Evolutionary conservation across 352 stramenopile genomes (phyloP), one percentile per base, ranked within the genome.

Genomic region (Globisporangium echinulatum): DNA sequence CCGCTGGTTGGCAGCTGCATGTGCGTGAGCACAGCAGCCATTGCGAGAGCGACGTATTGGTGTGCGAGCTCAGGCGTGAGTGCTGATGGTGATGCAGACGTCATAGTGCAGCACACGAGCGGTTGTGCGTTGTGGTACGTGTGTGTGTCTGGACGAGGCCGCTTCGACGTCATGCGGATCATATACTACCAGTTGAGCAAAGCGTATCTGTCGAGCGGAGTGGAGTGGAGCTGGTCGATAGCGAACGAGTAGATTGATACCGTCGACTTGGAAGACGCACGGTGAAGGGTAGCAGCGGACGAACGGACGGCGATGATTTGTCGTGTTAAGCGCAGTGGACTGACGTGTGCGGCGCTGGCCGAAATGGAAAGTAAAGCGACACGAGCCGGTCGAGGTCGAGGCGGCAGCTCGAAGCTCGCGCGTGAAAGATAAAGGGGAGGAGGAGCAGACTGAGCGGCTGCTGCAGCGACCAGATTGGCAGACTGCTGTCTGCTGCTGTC

Each of bases 291-390:
- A 13, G 39, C 3, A 39, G 52, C 43, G 51, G 33, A 56, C 37
- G 51, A 19, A 49, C 25, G 46, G 37, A 47, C 7, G 44, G 25
- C 3, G 25, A 33, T 3, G 25, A 33, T 2, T 33, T 33, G 25
- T 33, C 25, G 25, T 33, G 25, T 33, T 1, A 33, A 33, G 37
- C 14, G 33, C 19, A 4, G 13, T 48, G 36, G 25, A 54, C 42
- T 8, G 42, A 8, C 6, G 17, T 66, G 60, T 40, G 60, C 33
- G n/a, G 10, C 48, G 42, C 33, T 58, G 40, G 60, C 60, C 60
- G 60, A 66, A 66, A 58, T 57, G 54, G 52, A 66, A 66, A 66
- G 60, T 66, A 50, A 36, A 48, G 43, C 43, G 43, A 48, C 15
- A 17, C 46, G 46, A 36, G 46, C 7, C 1, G 40, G 7, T 14